phyloP scores from a whole-genome alignment of 2,329 filamentous ascomycete genomes.

The Ophiostoma sp. region DNA sequence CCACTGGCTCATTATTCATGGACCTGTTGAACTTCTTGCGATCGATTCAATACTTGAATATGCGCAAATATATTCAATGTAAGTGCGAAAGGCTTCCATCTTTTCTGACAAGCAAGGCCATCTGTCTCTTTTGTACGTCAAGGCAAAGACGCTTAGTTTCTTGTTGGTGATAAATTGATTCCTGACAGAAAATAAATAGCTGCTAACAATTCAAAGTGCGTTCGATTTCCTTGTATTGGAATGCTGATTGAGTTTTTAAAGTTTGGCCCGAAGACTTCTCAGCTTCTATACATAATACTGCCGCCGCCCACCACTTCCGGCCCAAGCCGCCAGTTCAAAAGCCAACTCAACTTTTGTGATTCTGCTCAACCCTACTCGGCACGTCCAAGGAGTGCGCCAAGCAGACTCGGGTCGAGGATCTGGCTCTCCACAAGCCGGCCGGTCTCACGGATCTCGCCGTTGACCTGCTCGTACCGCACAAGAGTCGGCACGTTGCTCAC shows the following conservation, averaged over 20 bases:
- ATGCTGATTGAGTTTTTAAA: background rate
- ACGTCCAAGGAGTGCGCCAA: background rate
- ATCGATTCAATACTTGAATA: background rate
- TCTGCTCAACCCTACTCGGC: background rate
- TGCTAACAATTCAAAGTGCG: background rate
- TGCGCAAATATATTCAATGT: background rate
- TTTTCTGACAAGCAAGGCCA: background rate
- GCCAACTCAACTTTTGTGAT: background rate
- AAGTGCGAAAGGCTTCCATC: background rate
- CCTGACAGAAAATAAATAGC: too few relatives aligned
- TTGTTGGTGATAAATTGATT: too few relatives aligned
- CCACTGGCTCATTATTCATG: background rate
- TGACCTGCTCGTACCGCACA: slow-evolving; percentile 4
- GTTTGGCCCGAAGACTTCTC: background rate
- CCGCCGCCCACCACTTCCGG: background rate
- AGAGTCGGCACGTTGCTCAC: slow-evolving; percentile 1
- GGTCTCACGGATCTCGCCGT: background rate
- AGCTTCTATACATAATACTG: background rate
- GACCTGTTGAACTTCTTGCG: too few relatives aligned
- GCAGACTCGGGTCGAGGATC: background rate
- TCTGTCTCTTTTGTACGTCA: background rate
- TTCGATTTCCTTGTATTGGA: background rate
- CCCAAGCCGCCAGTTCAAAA: background rate
- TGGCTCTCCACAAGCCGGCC: slow-evolving; percentile 4
- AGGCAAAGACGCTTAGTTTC: background rate